Evolutionary conservation across 176 grass and related monocot species (phyloP).

Genomic region (Cocos nucifera): DNA sequence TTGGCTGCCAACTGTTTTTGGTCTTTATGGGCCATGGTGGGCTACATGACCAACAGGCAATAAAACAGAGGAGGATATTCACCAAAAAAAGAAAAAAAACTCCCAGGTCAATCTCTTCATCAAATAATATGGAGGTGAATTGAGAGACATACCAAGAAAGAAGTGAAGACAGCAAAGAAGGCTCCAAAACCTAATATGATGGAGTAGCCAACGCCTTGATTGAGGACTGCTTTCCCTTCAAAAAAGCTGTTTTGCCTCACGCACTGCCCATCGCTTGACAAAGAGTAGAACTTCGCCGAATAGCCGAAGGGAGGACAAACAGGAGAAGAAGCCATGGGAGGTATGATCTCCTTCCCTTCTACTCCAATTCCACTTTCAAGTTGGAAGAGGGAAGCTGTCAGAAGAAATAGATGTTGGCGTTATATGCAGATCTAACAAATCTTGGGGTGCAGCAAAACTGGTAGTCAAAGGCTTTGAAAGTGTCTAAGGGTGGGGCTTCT

Average conservation of each 20-base stretch:
- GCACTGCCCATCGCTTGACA: slow-evolving; percentile 41
- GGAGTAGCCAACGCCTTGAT: slow-evolving; percentile 59
- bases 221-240: slow-evolving; percentile 40
- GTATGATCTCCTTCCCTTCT: too few species aligned
- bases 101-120: too few species aligned
- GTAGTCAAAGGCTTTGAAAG: too few species aligned
- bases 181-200: slow-evolving; percentile 77
- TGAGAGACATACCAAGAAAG: slow-evolving; percentile 30
- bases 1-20: too few species aligned
- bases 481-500: too few species aligned
- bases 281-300: slow-evolving; percentile 54
- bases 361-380: too few species aligned
- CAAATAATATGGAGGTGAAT: background rate
- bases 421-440: too few species aligned
- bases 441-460: too few species aligned
- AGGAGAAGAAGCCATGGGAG: slow-evolving; percentile 25
- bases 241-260: slow-evolving; percentile 50
- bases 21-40: too few species aligned
- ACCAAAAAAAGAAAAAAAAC: background rate
- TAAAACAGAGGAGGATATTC: background rate
- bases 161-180: slow-evolving; percentile 62
- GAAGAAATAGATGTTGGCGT: too few species aligned
- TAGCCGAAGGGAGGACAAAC: slow-evolving; percentile 35
- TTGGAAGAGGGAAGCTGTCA: too few species aligned
- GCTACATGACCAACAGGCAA: too few species aligned